Evolutionary conservation across 805 yeast species (phyloP), one percentile per base, ranked within the genome.

Genomic region (Metschnikowia continentalis): DNA sequence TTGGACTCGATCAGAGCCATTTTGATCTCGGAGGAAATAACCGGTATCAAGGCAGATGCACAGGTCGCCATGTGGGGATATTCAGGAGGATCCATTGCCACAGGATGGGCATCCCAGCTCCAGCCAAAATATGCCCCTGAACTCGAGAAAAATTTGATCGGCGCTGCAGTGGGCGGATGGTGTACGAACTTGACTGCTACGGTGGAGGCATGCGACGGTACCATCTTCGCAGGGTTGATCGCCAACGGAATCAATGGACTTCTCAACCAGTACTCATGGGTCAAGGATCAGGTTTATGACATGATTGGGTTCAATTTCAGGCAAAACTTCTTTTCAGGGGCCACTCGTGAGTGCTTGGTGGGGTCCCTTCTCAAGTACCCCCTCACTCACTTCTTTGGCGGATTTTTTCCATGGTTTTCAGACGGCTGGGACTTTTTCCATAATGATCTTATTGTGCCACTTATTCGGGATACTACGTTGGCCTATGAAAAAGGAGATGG

Each of bases 41-140:
- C 69, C 1, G 64, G 64, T 2, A 42, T 66, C n/a, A 35, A 50
- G 11, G n/a, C 52, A 3, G 54, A 59, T 33, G 65, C 72, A 22
- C 46, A 52, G 33, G 59, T 56, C n/a, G 59, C 50, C 11, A 35
- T 71, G 41, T 68, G 68, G 69, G 75, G 75, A 0, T 71, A 66
- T 48, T 67, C 72, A 2, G 76, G 76, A 10, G 75, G 74, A 5
- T 59, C 71, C 2, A 51, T 70, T 32, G 71, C 75, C 6, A 47
- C 68, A 19, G 64, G 69, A 7, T 71, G 75, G 75, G 74, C 74
- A n/a, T 66, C 70, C 2, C 61, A 66, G n/a, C 54, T 69, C 32
- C 72, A 67, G 51, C 74, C 74, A 6, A 43, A 51, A 2, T 71
- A 71, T 49, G 75, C 75, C 3, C 68, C 70, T 1, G 75, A 71